Evolutionary conservation across 192 early-diverging fungal genomes (phyloP), one percentile per base, ranked within the genome.

Genomic region (Coemansia sp.): DNA sequence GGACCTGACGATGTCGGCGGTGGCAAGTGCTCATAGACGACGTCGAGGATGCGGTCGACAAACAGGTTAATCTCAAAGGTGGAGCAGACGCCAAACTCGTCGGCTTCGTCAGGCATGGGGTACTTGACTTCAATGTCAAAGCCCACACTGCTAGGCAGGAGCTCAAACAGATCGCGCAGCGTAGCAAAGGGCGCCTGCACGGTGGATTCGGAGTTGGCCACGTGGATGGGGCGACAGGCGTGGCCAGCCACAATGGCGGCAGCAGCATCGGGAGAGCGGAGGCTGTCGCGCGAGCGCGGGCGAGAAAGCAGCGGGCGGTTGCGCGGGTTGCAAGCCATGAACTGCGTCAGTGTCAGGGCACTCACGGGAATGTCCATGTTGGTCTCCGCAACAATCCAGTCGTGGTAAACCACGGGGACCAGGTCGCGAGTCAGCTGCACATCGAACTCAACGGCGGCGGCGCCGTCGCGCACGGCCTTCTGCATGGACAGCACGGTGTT

Each of bases 81-180:
- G 11, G 79, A 58, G 10, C 66, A 81, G 11, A 97, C 72, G 26
- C 81, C 80, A 21, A 84, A 85, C 26, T 77, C 75, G 67, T 93
- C 88, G 32, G 92, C 90, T 60, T 97, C 95, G 51, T 93, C 86
- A 5, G 89, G 72, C 83, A 90, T 89, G 5, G 95, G 95, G 53
- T 95, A 97, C 72, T 97, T 97, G 70, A 97, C 83, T 64, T 97
- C 95, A 48, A 97, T 89, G 56, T 95, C 94, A 60, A 95, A 97
- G 5, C 92, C 93, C 26, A 89, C 82, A 8, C 69, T 59, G 4
- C 68, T 60, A 0, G 93, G 92, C 17, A 95, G 83, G 21, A 65
- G 79, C 81, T 88, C 65, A 46, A 90, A 88, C 6, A 88, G 84
- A 34, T 91, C 87, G 46, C 80, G 77, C 21, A 97, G 80, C 13